Evolutionary conservation across 192 early-diverging fungal species (phyloP).

Genomic region (Linnemannia elongata): DNA sequence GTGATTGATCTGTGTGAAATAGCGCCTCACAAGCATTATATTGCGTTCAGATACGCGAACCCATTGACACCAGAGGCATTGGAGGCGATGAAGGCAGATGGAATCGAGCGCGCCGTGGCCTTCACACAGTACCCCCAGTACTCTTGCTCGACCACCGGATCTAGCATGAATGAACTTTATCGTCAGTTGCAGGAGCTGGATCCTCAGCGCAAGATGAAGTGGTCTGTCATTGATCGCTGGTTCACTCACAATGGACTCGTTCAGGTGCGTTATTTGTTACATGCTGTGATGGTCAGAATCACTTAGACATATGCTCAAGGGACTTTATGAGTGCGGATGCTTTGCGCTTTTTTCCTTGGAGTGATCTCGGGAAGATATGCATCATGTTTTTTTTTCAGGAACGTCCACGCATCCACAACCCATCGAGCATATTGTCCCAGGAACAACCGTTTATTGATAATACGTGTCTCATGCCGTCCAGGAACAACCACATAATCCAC

Average conservation of each 20-base stretch:
- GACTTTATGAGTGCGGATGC: too few species aligned
- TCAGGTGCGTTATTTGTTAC: conserved; percentile 55
- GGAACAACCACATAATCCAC: not conserved
- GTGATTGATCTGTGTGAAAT: not conserved
- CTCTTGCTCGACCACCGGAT: conserved; percentile 95
- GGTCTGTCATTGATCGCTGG: conserved; percentile 98
- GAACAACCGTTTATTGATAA: too few species aligned
- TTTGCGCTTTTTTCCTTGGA: too few species aligned
- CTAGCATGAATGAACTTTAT: conserved; percentile 91
- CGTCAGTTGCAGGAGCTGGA: conserved; percentile 72
- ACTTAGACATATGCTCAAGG: too few species aligned
- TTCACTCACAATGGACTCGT: conserved; percentile 89
- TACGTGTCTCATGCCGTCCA: not conserved
- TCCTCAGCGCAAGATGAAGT: conserved; percentile 76
- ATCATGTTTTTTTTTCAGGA: too few species aligned
- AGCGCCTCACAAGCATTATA: conserved; percentile 92
- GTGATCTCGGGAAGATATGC: not conserved
- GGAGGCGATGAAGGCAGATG: conserved; percentile 84
- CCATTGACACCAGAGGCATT: conserved; percentile 85
- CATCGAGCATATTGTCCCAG: too few species aligned
- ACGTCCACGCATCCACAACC: too few species aligned
- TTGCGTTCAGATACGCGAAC: conserved; percentile 92
- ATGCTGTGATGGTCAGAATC: not conserved
- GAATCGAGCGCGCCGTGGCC: conserved; percentile 87
- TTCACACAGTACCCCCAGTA: conserved; percentile 98